Evolutionary conservation across 345 rosid species (phyloP).

Genomic region (Gynandropsis gynandra): DNA sequence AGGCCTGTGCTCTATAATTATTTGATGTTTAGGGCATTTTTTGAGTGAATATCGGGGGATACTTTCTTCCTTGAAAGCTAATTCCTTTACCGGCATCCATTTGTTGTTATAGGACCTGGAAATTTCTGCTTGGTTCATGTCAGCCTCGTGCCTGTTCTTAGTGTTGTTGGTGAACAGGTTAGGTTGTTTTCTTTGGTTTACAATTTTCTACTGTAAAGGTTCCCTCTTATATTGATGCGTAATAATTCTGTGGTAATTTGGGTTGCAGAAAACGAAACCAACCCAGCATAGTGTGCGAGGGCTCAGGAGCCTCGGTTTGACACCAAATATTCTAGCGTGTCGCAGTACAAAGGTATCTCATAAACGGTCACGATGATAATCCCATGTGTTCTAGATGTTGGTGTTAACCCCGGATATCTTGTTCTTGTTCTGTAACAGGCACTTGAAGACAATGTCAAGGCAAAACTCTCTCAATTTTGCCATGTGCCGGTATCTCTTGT

Average conservation of each 20-base stretch:
- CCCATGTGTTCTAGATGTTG: conserved; percentile 5
- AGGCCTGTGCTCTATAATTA: conserved; percentile 11
- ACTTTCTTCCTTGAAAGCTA: background rate
- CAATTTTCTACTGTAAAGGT: background rate
- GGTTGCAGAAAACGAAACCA: conserved; percentile 85
- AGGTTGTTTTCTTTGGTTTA: conserved; percentile 6
- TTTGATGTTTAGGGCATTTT: background rate
- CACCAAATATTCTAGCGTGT: conserved; percentile 88
- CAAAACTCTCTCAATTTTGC: conserved; percentile 83
- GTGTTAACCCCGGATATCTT: background rate
- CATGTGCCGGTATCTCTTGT: conserved; percentile 69
- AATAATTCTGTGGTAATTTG: conserved; percentile 6
- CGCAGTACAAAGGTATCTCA: conserved; percentile 72
- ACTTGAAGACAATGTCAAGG: conserved; percentile 73
- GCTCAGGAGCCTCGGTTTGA: conserved; percentile 85
- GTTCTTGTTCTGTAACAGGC: conserved; percentile 41
- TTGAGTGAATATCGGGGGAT: background rate
- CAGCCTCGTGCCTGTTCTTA: conserved; percentile 95
- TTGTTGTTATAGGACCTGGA: conserved; percentile 55
- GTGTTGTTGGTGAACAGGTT: conserved; percentile 97
- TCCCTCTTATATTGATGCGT: background rate
- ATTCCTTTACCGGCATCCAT: conserved; percentile 12
- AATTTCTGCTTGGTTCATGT: conserved; percentile 97
- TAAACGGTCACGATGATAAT: background rate
- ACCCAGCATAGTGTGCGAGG: conserved; percentile 95